Percentiles rank a stretch among this genome's conserved stretches.
These are phyloP conservation scores for Fusarium denticulatum DNA, from an alignment of 2,329 filamentous ascomycete genomes.

Conservation along the genomic window DNA sequence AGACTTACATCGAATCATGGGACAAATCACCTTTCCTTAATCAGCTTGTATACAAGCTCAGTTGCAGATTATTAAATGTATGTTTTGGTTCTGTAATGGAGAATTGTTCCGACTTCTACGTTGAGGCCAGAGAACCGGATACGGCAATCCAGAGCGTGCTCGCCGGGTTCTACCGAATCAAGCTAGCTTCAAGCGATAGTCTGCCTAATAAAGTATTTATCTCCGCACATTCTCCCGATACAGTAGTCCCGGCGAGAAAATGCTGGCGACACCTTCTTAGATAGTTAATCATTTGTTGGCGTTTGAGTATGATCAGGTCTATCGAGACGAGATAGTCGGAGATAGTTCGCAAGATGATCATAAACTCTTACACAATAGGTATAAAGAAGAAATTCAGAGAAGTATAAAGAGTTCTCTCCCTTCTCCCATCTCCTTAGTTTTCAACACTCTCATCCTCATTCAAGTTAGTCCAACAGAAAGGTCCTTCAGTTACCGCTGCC, in stretches of 20 bases:
- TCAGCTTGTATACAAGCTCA: neutral
- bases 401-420: accelerated
- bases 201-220: no score
- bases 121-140: neutral
- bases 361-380: accelerated
- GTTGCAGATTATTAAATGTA: accelerated
- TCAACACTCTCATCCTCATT: neutral
- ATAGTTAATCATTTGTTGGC: accelerated
- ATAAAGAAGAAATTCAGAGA: neutral
- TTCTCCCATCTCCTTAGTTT: neutral
- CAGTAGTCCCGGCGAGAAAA: accelerated
- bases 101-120: accelerated
- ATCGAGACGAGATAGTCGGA: neutral
- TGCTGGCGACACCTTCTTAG: accelerated
- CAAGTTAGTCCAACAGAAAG: accelerated
- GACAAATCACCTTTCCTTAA: no score
- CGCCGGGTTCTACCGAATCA: accelerated
- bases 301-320: neutral
- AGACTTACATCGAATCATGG: no score
- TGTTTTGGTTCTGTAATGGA: accelerated
- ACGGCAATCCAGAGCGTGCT: accelerated
- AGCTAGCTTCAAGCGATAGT: accelerated
- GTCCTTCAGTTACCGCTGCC: accelerated
- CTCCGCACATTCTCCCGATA: no score
- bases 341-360: neutral